A percentile compares a stretch with the other conserved stretches of the same genome.
Conservation (phyloP, 1,284 basidiomycete genomes). For the Ceratobasidium sp. region DNA sequence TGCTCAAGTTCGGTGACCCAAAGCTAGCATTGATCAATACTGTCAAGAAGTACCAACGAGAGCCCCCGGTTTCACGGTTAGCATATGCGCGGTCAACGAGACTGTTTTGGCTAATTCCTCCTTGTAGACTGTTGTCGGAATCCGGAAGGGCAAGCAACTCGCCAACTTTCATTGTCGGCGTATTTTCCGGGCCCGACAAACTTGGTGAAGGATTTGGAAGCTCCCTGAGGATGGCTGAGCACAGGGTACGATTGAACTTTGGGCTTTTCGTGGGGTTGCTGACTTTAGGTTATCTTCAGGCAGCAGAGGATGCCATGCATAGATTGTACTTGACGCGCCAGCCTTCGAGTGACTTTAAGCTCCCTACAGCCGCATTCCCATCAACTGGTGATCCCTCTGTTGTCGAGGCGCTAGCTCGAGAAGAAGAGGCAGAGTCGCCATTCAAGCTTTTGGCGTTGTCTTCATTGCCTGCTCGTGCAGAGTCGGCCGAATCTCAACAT, state of each 20-base stretch:
- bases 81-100: constrained; percentile 43
- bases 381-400: constrained; percentile 3
- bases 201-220: constrained; percentile 96
- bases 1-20: constrained; percentile 92
- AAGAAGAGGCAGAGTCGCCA: constrained; percentile 10
- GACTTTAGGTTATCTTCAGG: constrained; percentile 59
- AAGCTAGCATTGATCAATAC: constrained; percentile 83
- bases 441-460: constrained; percentile 49
- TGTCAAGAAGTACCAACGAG: constrained; percentile 79
- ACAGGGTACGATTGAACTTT: constrained; percentile 68
- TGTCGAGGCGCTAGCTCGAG: background rate
- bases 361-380: constrained; percentile 76
- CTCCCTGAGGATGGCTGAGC: constrained; percentile 95
- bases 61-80: constrained; percentile 78
- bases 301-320: constrained; percentile 85
- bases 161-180: constrained; percentile 92
- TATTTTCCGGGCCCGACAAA: constrained; percentile 88
- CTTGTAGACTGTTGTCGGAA: constrained; percentile 80
- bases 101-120: constrained; percentile 2
- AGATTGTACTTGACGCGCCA: constrained; percentile 81
- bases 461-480: constrained; percentile 60
- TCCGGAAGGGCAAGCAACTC: constrained; percentile 89
- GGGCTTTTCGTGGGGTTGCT: background rate
- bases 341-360: constrained; percentile 69
- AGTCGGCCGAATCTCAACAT: constrained; percentile 58